Evolutionary conservation across 805 yeast genomes (phyloP), one percentile per base, ranked within the genome.

Genomic region (Yarrowia deformans): DNA sequence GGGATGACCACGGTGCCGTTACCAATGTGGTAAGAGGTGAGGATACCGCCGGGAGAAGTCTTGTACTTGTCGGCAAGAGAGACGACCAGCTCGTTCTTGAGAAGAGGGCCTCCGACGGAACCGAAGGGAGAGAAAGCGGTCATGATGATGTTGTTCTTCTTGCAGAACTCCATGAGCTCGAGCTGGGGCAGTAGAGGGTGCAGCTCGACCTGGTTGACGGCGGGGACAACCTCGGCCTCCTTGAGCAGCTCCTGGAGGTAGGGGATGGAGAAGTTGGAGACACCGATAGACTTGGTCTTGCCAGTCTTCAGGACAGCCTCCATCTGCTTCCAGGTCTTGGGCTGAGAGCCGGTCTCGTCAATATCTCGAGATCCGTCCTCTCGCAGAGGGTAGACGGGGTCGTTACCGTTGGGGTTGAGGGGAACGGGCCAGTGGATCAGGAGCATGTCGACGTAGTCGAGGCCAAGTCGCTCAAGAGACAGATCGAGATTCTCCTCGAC

Each of bases 51-150:
- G 0, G 85, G 81, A 3, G 84, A 75, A 12, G 81, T 85, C 32
- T 77, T 75, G 74, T 90, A 84, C 77, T 87, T 87, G 69, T 83
- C 75, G 18, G 92, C 91, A 46, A 90, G 76, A 67, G 84, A 79
- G 40, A 79, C 69, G 3, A 88, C 82, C 16, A 80, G 72, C 29
- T 87, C 86, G 64, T 85, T 75, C 70, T 84, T 82, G 73, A 87
- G 74, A 67, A 87, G 82, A 40, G 91, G 90, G 0, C 90, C 91
- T 14, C 90, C 91, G 19, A 80, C 75, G 1, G 88, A 80, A 8
- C 93, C 95, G 19, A 72, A 72, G 34, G 97, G 95, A 39, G 91
- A 87, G 79, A 90, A 91, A 10, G 96, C 96, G 77, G 89, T 89
- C 68, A 89, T 77, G 42, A 81, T 76, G 70, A 89, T 87, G 70